Conservation (phyloP, 257 asterid genomes). For the Solanum etuberosum region DNA sequence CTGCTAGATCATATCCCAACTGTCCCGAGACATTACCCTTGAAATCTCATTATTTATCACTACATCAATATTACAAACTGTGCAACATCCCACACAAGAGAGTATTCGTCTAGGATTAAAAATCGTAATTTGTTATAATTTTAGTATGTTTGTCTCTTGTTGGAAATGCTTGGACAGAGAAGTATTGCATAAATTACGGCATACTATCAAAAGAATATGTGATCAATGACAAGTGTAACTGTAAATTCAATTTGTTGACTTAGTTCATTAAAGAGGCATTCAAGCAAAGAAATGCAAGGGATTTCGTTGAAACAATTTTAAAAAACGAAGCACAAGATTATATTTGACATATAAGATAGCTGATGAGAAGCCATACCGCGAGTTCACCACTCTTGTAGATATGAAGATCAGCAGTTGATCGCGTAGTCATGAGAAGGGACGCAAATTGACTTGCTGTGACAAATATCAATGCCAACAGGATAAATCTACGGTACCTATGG, state of each 20-base stretch:
- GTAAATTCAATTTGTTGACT: not conserved
- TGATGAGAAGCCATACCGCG: slow-evolving; percentile 41
- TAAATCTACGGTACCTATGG: slow-evolving; percentile 73
- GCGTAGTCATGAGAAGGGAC: slow-evolving; percentile 72
- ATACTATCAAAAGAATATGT: not conserved
- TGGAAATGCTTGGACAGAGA: not conserved
- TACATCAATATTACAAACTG: not conserved
- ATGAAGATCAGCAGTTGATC: slow-evolving; percentile 45
- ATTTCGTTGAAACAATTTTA: not conserved
- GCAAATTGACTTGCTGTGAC: slow-evolving; percentile 82
- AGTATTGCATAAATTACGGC: not conserved
- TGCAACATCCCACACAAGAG: not conserved
- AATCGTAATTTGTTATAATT: not conserved
- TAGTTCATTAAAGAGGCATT: not conserved
- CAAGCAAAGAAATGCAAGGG: not conserved
- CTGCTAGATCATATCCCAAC: not conserved
- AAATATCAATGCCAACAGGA: slow-evolving; percentile 50
- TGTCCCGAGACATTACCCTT: not conserved
- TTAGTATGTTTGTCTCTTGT: not conserved
- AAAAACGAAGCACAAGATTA: not conserved
- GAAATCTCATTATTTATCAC: not conserved
- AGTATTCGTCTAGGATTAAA: not conserved
- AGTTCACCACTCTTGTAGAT: slow-evolving; percentile 69
- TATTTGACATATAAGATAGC: not conserved
- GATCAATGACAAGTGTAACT: not conserved